phyloP scores from a whole-genome alignment of 108 stramenopile genomes.

The Cyclotella baltica region DNA sequence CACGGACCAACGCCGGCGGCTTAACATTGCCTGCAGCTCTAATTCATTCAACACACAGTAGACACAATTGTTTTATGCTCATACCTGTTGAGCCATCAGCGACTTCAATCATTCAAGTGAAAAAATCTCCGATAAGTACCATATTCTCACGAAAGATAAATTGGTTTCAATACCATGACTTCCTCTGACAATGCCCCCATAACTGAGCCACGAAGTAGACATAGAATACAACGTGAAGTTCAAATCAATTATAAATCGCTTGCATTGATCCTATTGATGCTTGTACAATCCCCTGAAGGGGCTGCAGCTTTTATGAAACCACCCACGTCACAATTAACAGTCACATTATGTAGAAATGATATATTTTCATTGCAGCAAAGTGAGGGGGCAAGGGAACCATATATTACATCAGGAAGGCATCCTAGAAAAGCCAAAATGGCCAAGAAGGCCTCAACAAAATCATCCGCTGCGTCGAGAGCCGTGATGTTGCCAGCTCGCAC shows the following conservation, averaged over 20 bases:
- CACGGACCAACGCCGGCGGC: no score
- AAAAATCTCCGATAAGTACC: no score
- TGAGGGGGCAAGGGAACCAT: not conserved
- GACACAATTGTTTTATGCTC: no score
- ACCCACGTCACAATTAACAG: not conserved
- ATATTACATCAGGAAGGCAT: not conserved
- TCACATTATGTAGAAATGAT: not conserved
- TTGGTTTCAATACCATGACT: no score
- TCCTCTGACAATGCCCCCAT: no score
- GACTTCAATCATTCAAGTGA: no score
- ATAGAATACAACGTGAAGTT: not conserved
- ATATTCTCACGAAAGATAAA: no score
- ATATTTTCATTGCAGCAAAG: not conserved
- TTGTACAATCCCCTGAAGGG: not conserved
- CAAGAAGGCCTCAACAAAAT: not conserved
- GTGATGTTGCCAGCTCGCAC: not conserved
- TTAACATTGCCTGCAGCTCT: no score
- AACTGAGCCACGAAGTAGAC: not conserved
- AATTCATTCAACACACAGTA: no score
- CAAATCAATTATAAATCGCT: not conserved
- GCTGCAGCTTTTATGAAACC: not conserved
- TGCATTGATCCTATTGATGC: not conserved
- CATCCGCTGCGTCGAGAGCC: not conserved
- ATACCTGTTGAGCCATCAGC: no score
- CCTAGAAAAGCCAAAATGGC: not conserved